These are phyloP conservation scores for Dittrichia graveolens DNA, from an alignment of 129 eudicot species.

Conservation along the genomic window DNA sequence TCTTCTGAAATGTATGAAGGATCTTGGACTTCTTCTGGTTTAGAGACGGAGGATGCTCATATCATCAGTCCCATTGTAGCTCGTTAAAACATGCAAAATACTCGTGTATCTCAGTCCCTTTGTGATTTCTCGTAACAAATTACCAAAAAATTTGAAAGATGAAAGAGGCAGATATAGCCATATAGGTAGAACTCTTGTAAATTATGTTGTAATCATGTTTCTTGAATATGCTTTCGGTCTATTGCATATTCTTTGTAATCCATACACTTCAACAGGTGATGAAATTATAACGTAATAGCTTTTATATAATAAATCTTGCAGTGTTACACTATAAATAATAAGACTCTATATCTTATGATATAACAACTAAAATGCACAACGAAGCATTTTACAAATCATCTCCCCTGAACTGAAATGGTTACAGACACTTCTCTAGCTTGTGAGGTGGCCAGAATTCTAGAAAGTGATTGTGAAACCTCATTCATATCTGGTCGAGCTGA, in stretches of 20 bases:
- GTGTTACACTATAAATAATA: too few species aligned
- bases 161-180: background rate
- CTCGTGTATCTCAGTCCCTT: background rate
- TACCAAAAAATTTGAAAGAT: background rate
- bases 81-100: slow-evolving; percentile 44
- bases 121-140: slow-evolving; percentile 6
- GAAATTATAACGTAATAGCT: background rate
- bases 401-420: slow-evolving; percentile 34
- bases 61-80: slow-evolving; percentile 54
- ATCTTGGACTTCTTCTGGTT: slow-evolving; percentile 50
- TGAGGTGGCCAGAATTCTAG: slow-evolving; percentile 56
- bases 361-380: slow-evolving; percentile 8
- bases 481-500: slow-evolving; percentile 71
- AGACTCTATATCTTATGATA: background rate
- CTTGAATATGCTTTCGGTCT: slow-evolving; percentile 12
- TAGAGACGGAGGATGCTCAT: slow-evolving; percentile 57
- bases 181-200: slow-evolving; percentile 4
- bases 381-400: slow-evolving; percentile 26
- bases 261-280: slow-evolving; percentile 5
- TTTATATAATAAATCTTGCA: background rate
- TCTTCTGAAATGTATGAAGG: slow-evolving; percentile 49
- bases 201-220: slow-evolving; percentile 14
- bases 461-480: slow-evolving; percentile 58
- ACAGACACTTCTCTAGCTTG: slow-evolving; percentile 35
- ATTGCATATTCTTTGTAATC: slow-evolving; percentile 3